These are phyloP conservation scores for Trichoderma endophyticum DNA, from an alignment of 2,329 filamentous ascomycete genomes.

Conservation along the genomic window DNA sequence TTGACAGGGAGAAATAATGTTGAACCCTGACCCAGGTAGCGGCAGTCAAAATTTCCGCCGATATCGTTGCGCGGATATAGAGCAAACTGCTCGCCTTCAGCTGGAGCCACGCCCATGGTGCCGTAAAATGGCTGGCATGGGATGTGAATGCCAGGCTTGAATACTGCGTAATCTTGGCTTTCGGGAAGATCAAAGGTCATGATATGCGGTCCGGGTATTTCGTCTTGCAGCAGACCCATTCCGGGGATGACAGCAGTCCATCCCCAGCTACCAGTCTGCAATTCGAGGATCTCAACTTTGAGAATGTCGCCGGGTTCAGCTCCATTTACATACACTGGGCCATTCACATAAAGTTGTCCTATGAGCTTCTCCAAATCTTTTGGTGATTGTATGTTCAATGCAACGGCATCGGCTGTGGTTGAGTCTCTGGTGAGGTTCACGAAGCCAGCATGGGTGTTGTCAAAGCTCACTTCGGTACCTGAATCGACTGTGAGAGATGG, in stretches of 20 bases:
- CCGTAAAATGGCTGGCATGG: constrained; percentile 52
- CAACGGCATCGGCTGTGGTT: background rate
- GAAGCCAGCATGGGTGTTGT: background rate
- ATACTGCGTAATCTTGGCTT: constrained; percentile 33
- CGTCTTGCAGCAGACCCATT: constrained; percentile 49
- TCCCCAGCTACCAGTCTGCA: constrained; percentile 45
- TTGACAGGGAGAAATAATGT: constrained; percentile 22
- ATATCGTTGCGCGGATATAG: constrained; percentile 47
- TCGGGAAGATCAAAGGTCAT: constrained; percentile 42
- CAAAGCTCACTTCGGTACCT: background rate
- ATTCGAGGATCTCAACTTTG: constrained; percentile 47
- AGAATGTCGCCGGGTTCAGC: constrained; percentile 51
- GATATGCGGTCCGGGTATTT: constrained; percentile 42
- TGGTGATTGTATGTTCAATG: background rate
- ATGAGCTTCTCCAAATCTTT: background rate
- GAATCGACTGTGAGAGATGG: background rate
- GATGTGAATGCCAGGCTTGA: constrained; percentile 47
- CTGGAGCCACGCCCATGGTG: constrained; percentile 49
- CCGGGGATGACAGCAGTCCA: constrained; percentile 50
- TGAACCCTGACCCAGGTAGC: constrained; percentile 47
- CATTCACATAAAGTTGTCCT: constrained; percentile 23
- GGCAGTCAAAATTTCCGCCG: constrained; percentile 55
- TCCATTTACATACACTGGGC: constrained; percentile 47
- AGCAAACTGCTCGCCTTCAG: constrained; percentile 44
- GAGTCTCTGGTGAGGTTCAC: background rate